A percentile compares a stretch with the other conserved stretches of the same genome.
These are phyloP conservation scores for Paraphaeosphaeria minitans DNA, from an alignment of 2,329 filamentous ascomycete genomes.

Conservation along the genomic window DNA sequence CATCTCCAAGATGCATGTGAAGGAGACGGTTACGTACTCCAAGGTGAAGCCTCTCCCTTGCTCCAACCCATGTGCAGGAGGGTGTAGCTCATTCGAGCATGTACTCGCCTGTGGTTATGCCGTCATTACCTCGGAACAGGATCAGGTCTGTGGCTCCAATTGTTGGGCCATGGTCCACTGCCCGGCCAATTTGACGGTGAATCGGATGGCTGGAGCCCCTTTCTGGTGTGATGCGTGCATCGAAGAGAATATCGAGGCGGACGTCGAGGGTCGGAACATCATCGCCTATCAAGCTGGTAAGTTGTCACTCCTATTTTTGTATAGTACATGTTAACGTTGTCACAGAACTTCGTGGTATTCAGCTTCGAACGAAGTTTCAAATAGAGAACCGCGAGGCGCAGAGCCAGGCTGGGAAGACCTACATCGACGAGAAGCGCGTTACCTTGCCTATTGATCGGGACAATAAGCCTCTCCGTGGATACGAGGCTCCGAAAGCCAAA, in stretches of 20 bases:
- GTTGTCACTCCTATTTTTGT: background rate
- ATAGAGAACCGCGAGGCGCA: background rate
- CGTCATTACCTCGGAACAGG: background rate
- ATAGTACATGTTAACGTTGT: background rate
- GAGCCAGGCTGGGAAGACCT: conserved; percentile 1
- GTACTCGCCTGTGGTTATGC: conserved; percentile 1
- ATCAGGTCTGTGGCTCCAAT: conserved; percentile 5
- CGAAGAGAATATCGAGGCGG: conserved; percentile 3
- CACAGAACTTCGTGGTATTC: background rate
- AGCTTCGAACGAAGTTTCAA: background rate
- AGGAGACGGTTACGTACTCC: background rate
- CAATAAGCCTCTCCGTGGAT: background rate
- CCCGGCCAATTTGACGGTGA: background rate
- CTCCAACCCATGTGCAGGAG: background rate
- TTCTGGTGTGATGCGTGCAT: conserved; percentile 10
- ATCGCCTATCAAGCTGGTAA: background rate
- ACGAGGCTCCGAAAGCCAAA: background rate
- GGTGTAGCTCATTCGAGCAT: background rate
- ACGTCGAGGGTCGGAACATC: background rate
- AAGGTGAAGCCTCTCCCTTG: background rate
- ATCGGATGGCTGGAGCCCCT: background rate
- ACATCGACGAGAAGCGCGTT: conserved; percentile 2
- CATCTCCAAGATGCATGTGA: background rate
- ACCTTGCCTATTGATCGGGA: background rate
- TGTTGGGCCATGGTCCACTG: background rate